phyloP scores from a whole-genome alignment of 495 filamentous ascomycete genomes.

The Terfezia claveryi region DNA sequence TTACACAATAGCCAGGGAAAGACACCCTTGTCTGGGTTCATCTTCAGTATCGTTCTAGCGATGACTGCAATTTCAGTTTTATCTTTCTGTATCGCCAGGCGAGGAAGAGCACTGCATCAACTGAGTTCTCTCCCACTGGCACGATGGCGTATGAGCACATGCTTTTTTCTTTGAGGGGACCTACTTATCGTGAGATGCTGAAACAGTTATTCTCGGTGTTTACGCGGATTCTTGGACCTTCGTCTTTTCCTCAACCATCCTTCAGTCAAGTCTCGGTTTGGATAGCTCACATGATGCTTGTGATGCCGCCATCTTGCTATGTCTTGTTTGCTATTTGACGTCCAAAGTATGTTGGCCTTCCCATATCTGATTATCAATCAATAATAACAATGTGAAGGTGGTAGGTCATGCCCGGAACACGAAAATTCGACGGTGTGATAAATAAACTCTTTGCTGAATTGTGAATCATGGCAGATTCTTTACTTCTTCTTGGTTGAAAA shows the following conservation, averaged over 20 bases:
- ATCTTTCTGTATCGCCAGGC: slow-evolving; percentile 17
- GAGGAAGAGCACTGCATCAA: slow-evolving; percentile 4
- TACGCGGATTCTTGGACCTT: slow-evolving; percentile 19
- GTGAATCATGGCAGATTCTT: slow-evolving; percentile 2
- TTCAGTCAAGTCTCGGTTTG: slow-evolving; percentile 17
- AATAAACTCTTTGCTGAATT: no score
- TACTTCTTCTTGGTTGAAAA: slow-evolving; percentile 20
- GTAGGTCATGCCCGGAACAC: not conserved
- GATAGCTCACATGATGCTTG: slow-evolving; percentile 12
- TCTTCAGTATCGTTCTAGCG: slow-evolving; percentile 16
- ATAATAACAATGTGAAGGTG: not conserved
- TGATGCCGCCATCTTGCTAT: slow-evolving; percentile 17
- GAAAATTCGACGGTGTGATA: not conserved
- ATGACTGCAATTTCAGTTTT: slow-evolving; percentile 18
- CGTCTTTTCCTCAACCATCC: slow-evolving; percentile 17
- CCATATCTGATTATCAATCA: not conserved
- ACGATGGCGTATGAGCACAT: slow-evolving; percentile 15
- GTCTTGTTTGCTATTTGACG: slow-evolving; percentile 18
- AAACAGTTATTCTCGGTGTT: slow-evolving; percentile 12
- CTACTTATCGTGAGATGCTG: not conserved
- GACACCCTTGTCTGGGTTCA: not conserved
- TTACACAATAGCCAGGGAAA: not conserved
- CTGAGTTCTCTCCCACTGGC: slow-evolving; percentile 12
- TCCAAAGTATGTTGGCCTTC: slow-evolving; percentile 13
- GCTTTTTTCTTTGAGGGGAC: not conserved